These are phyloP conservation scores for Mucor plumbeus DNA, from an alignment of 371 early-diverging fungal genomes.

Conservation along the genomic window DNA sequence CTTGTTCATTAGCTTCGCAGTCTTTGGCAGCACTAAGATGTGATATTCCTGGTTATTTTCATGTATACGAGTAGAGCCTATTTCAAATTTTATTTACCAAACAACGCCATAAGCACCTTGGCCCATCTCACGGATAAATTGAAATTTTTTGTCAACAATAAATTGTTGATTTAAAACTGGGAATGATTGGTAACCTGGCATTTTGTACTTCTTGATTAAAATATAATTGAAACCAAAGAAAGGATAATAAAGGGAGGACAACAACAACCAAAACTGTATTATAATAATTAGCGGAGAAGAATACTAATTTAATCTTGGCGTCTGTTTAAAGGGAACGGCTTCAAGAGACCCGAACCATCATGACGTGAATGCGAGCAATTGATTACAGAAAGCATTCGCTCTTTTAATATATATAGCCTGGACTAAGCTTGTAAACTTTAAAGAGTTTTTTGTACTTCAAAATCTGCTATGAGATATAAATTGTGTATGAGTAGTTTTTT, in stretches of 20 bases:
- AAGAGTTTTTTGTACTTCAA: too few relatives aligned
- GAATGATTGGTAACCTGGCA: slow-evolving; percentile 63
- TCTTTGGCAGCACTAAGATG: slow-evolving; percentile 76
- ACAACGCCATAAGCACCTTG: slow-evolving; percentile 94
- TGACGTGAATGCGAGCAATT: too few relatives aligned
- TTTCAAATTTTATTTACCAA: slow-evolving; percentile 55
- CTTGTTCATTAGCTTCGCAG: slow-evolving; percentile 79
- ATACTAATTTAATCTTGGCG: too few relatives aligned
- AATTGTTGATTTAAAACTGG: slow-evolving; percentile 73
- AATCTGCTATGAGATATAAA: too few relatives aligned
- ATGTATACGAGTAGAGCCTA: background rate
- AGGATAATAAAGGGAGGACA: background rate
- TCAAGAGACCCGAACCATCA: too few relatives aligned
- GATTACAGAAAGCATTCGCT: too few relatives aligned
- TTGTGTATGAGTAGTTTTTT: too few relatives aligned
- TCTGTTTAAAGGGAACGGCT: too few relatives aligned
- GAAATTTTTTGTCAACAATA: slow-evolving; percentile 77
- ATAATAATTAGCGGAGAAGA: too few relatives aligned
- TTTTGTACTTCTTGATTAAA: slow-evolving; percentile 12
- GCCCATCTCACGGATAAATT: slow-evolving; percentile 87
- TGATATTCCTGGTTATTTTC: background rate
- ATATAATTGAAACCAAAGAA: background rate
- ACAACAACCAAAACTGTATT: too few relatives aligned
- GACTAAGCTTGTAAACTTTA: too few relatives aligned
- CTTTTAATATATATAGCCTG: too few relatives aligned